Percentiles rank a stretch among this genome's conserved stretches.
Conservation (phyloP, 768 basidiomycete genomes). For the Russula brevipes region DNA sequence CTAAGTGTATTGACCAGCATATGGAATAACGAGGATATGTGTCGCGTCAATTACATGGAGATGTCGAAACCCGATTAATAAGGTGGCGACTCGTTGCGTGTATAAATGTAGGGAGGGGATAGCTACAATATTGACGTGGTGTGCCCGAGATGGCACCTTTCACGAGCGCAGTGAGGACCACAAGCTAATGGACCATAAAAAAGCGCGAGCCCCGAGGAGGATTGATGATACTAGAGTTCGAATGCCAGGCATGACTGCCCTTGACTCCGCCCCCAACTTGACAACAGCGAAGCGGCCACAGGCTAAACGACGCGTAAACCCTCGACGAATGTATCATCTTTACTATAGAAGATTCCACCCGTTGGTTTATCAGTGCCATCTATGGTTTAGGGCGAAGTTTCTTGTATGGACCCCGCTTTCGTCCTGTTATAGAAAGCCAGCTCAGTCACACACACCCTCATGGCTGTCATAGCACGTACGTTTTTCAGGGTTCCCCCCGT, state of each 20-base stretch:
- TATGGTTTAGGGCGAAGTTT: conserved; percentile 3
- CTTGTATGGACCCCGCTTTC: conserved; percentile 3
- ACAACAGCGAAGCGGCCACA: not conserved
- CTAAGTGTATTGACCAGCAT: not conserved
- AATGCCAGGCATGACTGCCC: not conserved
- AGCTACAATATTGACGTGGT: not conserved
- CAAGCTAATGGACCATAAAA: not conserved
- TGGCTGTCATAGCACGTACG: not conserved
- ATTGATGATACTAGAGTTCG: not conserved
- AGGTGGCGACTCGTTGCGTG: not conserved
- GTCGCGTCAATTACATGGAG: not conserved
- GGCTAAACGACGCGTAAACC: not conserved
- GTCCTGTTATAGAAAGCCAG: not conserved
- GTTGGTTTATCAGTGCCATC: not conserved
- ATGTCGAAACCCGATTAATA: not conserved
- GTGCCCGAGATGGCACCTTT: not conserved
- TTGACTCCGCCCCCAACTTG: not conserved
- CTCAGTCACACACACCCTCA: not conserved
- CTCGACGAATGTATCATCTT: not conserved
- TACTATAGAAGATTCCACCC: not conserved
- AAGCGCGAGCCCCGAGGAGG: not conserved
- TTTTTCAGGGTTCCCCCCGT: not conserved
- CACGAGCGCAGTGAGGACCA: not conserved
- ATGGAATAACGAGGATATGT: not conserved
- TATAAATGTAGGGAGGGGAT: not conserved